Evolutionary conservation across 2,329 filamentous ascomycete species (phyloP).

Genomic region (Leptographium wingfieldii): DNA sequence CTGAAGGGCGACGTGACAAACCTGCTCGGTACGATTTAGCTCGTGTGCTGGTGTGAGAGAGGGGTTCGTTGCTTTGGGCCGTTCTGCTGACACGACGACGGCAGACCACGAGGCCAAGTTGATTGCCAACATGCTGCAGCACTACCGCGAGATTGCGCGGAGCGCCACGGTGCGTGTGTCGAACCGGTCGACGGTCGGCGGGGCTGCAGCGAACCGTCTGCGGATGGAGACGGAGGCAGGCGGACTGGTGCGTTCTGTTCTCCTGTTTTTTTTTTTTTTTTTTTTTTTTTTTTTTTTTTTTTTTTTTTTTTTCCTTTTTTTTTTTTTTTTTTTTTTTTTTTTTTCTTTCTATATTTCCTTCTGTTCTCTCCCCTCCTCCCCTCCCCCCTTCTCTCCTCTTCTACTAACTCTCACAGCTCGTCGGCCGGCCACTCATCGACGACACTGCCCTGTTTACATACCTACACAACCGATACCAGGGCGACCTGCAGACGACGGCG

Average conservation of each 20-base stretch:
- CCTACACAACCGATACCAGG: constrained; percentile 67
- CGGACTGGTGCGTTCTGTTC: constrained; percentile 6
- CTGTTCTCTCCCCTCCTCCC: neutral
- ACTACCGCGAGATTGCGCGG: constrained; percentile 30
- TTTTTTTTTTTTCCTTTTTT: constrained; percentile 14
- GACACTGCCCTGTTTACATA: constrained; percentile 68
- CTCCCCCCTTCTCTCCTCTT: constrained; percentile 14
- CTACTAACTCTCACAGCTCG: constrained; percentile 34
- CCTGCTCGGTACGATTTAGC: constrained; percentile 3
- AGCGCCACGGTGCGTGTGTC: constrained; percentile 23
- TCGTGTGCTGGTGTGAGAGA: too few species aligned
- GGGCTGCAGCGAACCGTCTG: constrained; percentile 26
- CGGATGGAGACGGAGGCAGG: constrained; percentile 25
- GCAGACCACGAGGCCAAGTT: constrained; percentile 32
- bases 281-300: neutral
- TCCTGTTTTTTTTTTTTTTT: neutral
- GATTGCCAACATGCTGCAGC: constrained; percentile 31
- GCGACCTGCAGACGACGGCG: constrained; percentile 63
- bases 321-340: neutral
- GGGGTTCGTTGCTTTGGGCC: too few species aligned
- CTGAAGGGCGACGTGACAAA: constrained; percentile 5
- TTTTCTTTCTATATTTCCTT: constrained; percentile 14
- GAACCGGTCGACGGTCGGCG: constrained; percentile 21
- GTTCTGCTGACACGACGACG: neutral
- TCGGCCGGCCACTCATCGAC: constrained; percentile 71